These are phyloP conservation scores for Dictyostelium brefeldianum DNA, from an alignment of 78 protist species.

Conservation along the genomic window DNA sequence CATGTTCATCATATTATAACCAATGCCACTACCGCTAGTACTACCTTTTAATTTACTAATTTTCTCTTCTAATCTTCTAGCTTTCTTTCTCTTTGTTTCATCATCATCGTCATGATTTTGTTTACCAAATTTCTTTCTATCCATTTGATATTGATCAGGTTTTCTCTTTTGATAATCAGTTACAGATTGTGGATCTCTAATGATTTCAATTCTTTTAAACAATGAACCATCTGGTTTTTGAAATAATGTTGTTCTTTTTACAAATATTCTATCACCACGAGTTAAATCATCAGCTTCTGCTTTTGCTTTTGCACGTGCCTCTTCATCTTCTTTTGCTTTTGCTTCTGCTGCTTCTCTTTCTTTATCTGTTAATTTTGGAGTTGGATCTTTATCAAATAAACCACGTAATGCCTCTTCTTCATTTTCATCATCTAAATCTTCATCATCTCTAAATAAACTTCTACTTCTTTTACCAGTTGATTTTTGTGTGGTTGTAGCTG, in stretches of 20 bases:
- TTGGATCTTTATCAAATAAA: background rate
- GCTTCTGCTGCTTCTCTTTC: background rate
- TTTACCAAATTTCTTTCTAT: conserved; percentile 25
- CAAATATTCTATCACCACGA: conserved; percentile 32
- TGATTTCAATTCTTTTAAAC: conserved; percentile 58
- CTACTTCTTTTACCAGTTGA: background rate
- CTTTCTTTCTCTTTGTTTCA: conserved; percentile 18
- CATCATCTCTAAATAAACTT: conserved; percentile 29
- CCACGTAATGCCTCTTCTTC: conserved; percentile 45
- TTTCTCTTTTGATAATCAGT: conserved; percentile 50
- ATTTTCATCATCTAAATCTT: conserved; percentile 44
- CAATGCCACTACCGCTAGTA: background rate
- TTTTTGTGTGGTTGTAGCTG: background rate
- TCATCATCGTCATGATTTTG: conserved; percentile 19
- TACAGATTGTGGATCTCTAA: conserved; percentile 65
- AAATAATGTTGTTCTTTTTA: conserved; percentile 59
- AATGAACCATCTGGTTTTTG: conserved; percentile 76
- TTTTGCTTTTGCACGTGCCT: background rate
- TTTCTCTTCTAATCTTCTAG: conserved; percentile 4
- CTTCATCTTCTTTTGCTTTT: background rate
- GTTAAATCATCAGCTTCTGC: conserved; percentile 12
- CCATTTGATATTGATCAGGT: background rate
- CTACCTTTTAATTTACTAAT: conserved; percentile 16
- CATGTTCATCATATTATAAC: background rate
- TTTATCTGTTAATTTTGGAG: background rate